A percentile compares a stretch with the other conserved stretches of the same genome.
phyloP scores from a whole-genome alignment of 2,329 filamentous ascomycete species.

The Cercospora sp. region DNA sequence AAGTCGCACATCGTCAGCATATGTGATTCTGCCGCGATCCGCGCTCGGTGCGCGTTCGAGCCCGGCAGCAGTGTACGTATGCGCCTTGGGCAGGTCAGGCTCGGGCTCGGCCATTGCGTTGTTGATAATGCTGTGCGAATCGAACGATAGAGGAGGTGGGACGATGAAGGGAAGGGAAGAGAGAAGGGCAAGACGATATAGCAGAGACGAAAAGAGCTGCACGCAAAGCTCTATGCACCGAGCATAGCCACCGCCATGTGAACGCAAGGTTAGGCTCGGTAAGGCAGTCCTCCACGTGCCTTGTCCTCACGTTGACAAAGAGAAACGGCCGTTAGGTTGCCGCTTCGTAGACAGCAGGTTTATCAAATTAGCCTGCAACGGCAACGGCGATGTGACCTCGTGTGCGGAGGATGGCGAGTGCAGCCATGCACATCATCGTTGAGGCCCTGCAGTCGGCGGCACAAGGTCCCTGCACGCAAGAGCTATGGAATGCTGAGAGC shows the following conservation, averaged over 20 bases:
- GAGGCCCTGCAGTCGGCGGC: background rate
- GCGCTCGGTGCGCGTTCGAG: conserved; percentile 17
- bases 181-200: background rate
- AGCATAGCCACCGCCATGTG: conserved; percentile 13
- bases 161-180: background rate
- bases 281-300: conserved; percentile 12
- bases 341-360: background rate
- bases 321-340: background rate
- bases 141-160: background rate
- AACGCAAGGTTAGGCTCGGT: conserved; percentile 15
- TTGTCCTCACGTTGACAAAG: conserved; percentile 7
- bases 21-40: conserved; percentile 27
- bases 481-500: conserved; percentile 11
- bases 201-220: background rate
- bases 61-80: conserved; percentile 15
- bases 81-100: conserved; percentile 14
- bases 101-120: conserved; percentile 14
- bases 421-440: conserved; percentile 5
- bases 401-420: background rate
- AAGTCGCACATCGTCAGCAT: conserved; percentile 21
- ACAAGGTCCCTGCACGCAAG: background rate
- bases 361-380: background rate
- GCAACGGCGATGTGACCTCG: background rate
- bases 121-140: background rate
- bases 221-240: conserved; percentile 11